Conservation (phyloP, 352 stramenopile genomes). For the Phytophthora palmivora region DNA sequence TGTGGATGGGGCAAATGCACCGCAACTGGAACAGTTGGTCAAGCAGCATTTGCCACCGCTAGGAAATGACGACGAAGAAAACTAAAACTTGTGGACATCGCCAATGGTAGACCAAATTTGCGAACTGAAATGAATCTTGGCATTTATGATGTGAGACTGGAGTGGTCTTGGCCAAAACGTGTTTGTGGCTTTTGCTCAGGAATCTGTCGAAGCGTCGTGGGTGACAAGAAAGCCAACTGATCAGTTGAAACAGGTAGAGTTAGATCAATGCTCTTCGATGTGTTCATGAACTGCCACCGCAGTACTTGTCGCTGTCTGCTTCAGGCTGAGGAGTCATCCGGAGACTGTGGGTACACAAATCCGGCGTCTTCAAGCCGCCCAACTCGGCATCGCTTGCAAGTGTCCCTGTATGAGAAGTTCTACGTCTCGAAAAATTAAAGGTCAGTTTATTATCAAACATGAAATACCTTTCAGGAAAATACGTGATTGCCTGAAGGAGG, state of each 20-base stretch:
- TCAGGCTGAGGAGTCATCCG: too few relatives aligned
- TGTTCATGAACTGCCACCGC: neutral
- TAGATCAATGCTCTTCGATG: constrained; percentile 10
- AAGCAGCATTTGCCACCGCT: constrained; percentile 68
- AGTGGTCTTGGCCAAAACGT: neutral
- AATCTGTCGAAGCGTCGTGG: neutral
- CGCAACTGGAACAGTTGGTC: constrained; percentile 66
- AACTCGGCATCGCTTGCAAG: constrained; percentile 70
- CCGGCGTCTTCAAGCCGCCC: constrained; percentile 65
- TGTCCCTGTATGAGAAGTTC: constrained; percentile 81
- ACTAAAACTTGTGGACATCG: constrained; percentile 17
- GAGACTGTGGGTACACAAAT: constrained; percentile 51
- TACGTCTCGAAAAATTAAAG: constrained; percentile 28
- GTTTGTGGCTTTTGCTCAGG: neutral
- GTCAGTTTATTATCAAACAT: constrained; percentile 14
- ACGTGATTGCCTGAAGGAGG: constrained; percentile 59
- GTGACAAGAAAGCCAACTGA: too few relatives aligned
- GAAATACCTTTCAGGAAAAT: constrained; percentile 19
- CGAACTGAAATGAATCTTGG: constrained; percentile 8
- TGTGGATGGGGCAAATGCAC: constrained; percentile 64
- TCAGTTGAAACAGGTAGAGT: constrained; percentile 2
- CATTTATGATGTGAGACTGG: constrained; percentile 12
- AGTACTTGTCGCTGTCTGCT: constrained; percentile 16
- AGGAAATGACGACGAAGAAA: constrained; percentile 61
- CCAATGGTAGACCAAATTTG: constrained; percentile 4